Evolutionary conservation across 2,329 filamentous ascomycete genomes (phyloP).

Genomic region (Fusarium sp.): DNA sequence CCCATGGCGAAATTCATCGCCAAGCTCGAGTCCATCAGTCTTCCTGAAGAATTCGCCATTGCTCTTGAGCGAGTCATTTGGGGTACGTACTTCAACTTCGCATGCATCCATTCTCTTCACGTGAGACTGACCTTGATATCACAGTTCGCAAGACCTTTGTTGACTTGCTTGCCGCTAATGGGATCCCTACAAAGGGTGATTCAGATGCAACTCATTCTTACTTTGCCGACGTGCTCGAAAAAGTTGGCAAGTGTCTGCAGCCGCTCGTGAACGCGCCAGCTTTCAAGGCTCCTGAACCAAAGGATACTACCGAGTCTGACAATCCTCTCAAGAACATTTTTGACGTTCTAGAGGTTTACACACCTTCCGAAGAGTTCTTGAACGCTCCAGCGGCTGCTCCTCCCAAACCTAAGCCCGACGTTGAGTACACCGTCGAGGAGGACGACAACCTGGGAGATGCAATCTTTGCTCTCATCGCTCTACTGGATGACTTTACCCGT

Average conservation of each 20-base stretch:
- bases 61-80: slow-evolving; percentile 33
- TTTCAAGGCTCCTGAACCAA: not conserved
- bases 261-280: slow-evolving; percentile 14
- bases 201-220: slow-evolving; percentile 22
- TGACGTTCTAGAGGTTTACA: slow-evolving; percentile 23
- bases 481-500: slow-evolving; percentile 11
- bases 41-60: slow-evolving; percentile 21
- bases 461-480: slow-evolving; percentile 21
- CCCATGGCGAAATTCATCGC: slow-evolving; percentile 30
- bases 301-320: not conserved
- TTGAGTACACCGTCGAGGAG: slow-evolving; percentile 23
- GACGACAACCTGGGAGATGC: slow-evolving; percentile 13
- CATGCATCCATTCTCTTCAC: not conserved
- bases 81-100: slow-evolving; percentile 1
- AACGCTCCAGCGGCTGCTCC: slow-evolving; percentile 17
- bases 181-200: not conserved
- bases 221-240: slow-evolving; percentile 37
- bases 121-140: not conserved
- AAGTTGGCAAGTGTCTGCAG: slow-evolving; percentile 25
- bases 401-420: not conserved
- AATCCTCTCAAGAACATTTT: slow-evolving; percentile 21
- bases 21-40: slow-evolving; percentile 4
- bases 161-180: slow-evolving; percentile 3
- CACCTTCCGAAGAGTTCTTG: slow-evolving; percentile 28
- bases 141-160: slow-evolving; percentile 27